Evolutionary conservation across 176 grass and related monocot genomes (phyloP).

Genomic region (Aegilops speltoides): DNA sequence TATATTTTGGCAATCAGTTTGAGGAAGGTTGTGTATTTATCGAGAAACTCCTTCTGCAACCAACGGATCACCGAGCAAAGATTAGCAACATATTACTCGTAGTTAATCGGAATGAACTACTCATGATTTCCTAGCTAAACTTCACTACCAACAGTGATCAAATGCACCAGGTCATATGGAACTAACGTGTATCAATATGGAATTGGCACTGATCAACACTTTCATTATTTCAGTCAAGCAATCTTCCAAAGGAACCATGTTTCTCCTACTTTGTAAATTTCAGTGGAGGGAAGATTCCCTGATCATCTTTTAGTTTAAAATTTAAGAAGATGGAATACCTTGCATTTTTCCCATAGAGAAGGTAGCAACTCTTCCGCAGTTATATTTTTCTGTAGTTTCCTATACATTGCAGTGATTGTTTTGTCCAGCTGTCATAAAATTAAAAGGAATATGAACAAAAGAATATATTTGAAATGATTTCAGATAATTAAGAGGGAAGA

Average conservation of each 20-base stretch:
- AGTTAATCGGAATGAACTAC: neutral
- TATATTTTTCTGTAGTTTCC: constrained; percentile 96
- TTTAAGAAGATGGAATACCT: constrained; percentile 50
- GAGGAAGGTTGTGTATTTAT: constrained; percentile 84
- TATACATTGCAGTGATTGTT: constrained; percentile 88
- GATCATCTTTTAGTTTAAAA: neutral
- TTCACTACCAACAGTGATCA: neutral
- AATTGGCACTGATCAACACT: neutral
- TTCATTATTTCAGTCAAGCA: neutral
- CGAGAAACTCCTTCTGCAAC: constrained; percentile 94
- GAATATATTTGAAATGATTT: neutral
- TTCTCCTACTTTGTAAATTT: neutral
- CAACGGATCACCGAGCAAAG: neutral
- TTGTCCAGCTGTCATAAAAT: constrained; percentile 77
- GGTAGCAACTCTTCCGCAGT: constrained; percentile 86
- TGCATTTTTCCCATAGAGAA: constrained; percentile 95
- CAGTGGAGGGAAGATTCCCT: neutral
- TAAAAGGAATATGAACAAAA: neutral
- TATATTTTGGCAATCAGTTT: constrained; percentile 89
- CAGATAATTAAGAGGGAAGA: neutral
- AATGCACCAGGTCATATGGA: neutral
- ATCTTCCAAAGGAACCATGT: neutral
- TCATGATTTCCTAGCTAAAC: neutral
- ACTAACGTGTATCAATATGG: neutral
- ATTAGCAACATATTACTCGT: neutral